Base-by-base conservation (phyloP, 371 early-diverging fungal genomes). In the Mortierella sp. region DNA sequence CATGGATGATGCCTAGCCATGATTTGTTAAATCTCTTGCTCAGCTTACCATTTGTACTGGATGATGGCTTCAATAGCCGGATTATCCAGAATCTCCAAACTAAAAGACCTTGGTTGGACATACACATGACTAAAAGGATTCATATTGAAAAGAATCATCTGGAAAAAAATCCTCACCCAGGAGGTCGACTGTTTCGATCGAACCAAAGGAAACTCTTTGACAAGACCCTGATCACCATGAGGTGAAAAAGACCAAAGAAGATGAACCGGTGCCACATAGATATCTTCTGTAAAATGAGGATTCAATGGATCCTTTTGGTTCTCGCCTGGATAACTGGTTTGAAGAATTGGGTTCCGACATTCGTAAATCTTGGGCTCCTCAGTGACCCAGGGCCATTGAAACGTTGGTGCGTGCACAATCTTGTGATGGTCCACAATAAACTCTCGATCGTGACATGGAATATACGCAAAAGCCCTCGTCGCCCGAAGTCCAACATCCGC, bases 41-140 rank as follows among this genome's bases (percentile, higher is more conserved):
- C 9, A 5, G 37, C 43, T 46, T 63, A 72, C 73, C 73, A 72
- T 45, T 72, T 66, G n/a, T 72, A 72, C 18, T 52, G 55, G 53
- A 72, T 56, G 4, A 72, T 50, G 1, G 73, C 67, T 1, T 56
- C 67, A 16, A 72, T 60, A 16, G 73, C 73, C 2, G 73, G 73
- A 23, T 72, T 72, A 37, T 72, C 73, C 23, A 72, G 59, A 5
- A 48, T 26, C 14, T 50, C 37, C 5, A 53, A 11, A 16, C 19
- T 43, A 37, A 5, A 37, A 9, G 37, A 37, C 9, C 37, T 3
- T 5, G 37, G 37, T 37, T 37, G 37, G 37, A 37, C 9, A 9
- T 37, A 37, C 5, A 37, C 37, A 37, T 37, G 37, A 37, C 37
- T 37, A 9, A 37, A 37, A 37, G 37, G 37, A 37, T 37, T 37